A percentile compares a stretch with the other conserved stretches of the same genome.
Evolutionary conservation across 2,329 filamentous ascomycete species (phyloP).

Genomic region (Lanzia echinophila): DNA sequence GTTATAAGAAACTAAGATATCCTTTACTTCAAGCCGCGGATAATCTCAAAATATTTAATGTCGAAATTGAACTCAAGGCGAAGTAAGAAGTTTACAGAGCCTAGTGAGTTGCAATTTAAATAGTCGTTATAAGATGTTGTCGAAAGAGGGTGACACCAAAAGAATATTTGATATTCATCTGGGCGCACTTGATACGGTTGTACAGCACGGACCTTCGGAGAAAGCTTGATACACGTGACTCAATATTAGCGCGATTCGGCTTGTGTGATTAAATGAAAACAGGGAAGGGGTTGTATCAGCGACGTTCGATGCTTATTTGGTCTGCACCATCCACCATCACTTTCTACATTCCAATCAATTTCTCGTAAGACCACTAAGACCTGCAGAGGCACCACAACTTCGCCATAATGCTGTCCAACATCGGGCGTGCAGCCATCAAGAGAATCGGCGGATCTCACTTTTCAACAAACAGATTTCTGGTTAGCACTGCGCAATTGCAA

Average conservation of each 20-base stretch:
- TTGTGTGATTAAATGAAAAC: slow-evolving; percentile 1
- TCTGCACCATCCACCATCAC: background rate
- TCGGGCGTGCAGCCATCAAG: slow-evolving; percentile 28
- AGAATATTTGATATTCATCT: too few species aligned
- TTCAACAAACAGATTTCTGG: slow-evolving; percentile 24
- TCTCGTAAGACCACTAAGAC: background rate
- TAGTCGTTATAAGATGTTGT: too few species aligned
- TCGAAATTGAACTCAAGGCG: background rate
- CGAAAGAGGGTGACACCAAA: too few species aligned
- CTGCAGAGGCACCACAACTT: background rate
- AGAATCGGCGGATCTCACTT: slow-evolving; percentile 20
- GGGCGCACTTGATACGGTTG: too few species aligned
- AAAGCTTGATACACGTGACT: background rate
- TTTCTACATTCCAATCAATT: slow-evolving; percentile 5
- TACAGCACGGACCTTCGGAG: background rate
- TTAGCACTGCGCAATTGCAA: slow-evolving; percentile 20
- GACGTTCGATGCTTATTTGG: background rate
- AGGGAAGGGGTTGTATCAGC: background rate
- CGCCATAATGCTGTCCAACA: slow-evolving; percentile 28
- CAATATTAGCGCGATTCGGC: background rate
- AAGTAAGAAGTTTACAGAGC: background rate
- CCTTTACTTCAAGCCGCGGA: background rate
- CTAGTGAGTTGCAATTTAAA: too few species aligned
- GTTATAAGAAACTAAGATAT: background rate
- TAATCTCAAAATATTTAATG: background rate